Evolutionary conservation across 768 basidiomycete genomes (phyloP), one percentile per base, ranked within the genome.

Genomic region (Lactarius trivialis): DNA sequence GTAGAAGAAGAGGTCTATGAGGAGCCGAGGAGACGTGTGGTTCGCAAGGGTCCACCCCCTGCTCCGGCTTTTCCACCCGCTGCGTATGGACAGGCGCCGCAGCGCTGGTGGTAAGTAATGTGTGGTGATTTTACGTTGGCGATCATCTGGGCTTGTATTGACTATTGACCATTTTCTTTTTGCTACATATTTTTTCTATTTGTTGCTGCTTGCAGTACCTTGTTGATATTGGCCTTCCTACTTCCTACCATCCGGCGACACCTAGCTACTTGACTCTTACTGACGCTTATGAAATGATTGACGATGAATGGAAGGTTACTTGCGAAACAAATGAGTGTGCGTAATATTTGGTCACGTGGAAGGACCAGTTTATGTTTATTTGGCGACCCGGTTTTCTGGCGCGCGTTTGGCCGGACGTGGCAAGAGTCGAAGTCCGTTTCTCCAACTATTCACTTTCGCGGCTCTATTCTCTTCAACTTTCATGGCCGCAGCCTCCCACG

Each of bases 1-100:
- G 57, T 48, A n/a, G 77, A 79, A n/a, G 77, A 79, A 65, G 79
- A 78, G 49, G 55, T 76, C 8, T 74, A 77, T 45, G 80, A 81
- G 51, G 79, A 73, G 55, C 77, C 78, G 64, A 78, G 36, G 39
- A 61, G 64, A 50, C 58, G 74, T 81, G 55, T 64, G 71, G 32
- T 71, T 78, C 50, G 75, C 76, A 64, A 81, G 80, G 43, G 78
- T 78, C 57, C 78, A 72, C 58, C 76, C 75, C 60, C 76, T 74
- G 32, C 82, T 80, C 69, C 76, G 79, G 65, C 76, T 78, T 66
- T 82, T 82, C 58, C 60, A 21, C 72, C 66, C 57, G 65, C 60
- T 60, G 68, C 71, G 63, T 74, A 66, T 67, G 66, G 68, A 24
- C 60, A 30, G 45, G 60, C 59, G 21, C 65, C 60, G 17, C 58